These are phyloP conservation scores for Circinella minor DNA, from an alignment of 371 early-diverging fungal genomes.

Conservation along the genomic window DNA sequence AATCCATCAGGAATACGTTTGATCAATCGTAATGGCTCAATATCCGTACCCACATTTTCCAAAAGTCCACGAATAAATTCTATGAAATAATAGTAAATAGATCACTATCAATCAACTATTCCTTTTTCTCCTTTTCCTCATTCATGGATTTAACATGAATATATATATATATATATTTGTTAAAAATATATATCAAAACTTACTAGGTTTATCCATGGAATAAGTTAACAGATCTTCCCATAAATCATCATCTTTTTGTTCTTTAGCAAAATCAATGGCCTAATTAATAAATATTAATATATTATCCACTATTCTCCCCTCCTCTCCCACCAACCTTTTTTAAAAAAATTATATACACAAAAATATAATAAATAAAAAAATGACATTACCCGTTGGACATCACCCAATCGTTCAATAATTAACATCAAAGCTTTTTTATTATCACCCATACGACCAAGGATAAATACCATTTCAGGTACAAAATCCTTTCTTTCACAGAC, in stretches of 20 bases:
- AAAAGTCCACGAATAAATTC: conserved; percentile 90
- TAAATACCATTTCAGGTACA: conserved; percentile 94
- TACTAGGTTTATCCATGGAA: conserved; percentile 88
- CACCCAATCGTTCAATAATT: conserved; percentile 87
- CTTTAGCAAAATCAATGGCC: conserved; percentile 97
- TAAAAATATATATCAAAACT: conserved; percentile 10
- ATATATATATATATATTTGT: background rate
- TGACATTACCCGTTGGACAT: conserved; percentile 79
- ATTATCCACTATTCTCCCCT: no score
- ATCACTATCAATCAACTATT: no score
- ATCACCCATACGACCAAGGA: conserved; percentile 97
- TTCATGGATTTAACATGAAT: background rate
- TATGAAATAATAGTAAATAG: conserved; percentile 22
- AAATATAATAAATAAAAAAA: background rate
- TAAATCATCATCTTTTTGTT: conserved; percentile 92
- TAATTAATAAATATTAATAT: conserved; percentile 23
- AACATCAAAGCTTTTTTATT: conserved; percentile 89
- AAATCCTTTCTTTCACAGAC: conserved; percentile 85
- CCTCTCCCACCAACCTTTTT: no score
- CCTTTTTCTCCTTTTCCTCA: no score
- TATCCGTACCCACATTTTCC: conserved; percentile 84
- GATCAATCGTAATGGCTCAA: conserved; percentile 84
- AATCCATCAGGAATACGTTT: conserved; percentile 80
- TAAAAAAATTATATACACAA: no score
- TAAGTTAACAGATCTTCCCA: conserved; percentile 94